Base-by-base conservation (phyloP, 2,329 filamentous ascomycete species). In the Nemania sp. region DNA sequence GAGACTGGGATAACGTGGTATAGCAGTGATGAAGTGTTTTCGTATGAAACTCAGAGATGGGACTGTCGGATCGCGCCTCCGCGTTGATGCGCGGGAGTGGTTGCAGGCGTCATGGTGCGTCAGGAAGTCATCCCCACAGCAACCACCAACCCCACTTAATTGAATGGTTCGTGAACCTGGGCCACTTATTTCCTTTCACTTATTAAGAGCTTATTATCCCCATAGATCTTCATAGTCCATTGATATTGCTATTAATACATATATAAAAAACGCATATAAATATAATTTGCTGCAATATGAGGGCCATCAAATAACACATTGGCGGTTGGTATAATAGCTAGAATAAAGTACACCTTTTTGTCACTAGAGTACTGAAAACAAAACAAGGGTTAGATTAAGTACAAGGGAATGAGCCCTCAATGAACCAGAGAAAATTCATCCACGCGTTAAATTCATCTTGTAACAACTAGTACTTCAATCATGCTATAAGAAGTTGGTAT, bases 121-220 rank as follows among this genome's bases (percentile, higher is more conserved):
- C 47, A 22, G 22, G 52, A 32, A n/a, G 11, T n/a, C 55, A 55
- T 68, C 66, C 45, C 66, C 66, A 68, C 66, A 65, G 66, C 66
- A 68, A 68, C 66, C 53, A 43, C 7, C 7, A 5, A 5, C 18
- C 64, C 60, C 65, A 64, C 60, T 59, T 45, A 41, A 6, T 3
- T 41, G 11, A 15, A 3, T 15, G 35, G 11, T 15, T 41, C 3
- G 3, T 11, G 5, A 41, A 13, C 13, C 7, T 41, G 35, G n/a
- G n/a, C n/a, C n/a, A n/a, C n/a, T n/a, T n/a, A n/a, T n/a, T n/a
- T n/a, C n/a, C n/a, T n/a, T n/a, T n/a, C n/a, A n/a, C n/a, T n/a
- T n/a, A n/a, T n/a, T n/a, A n/a, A n/a, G n/a, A n/a, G n/a, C n/a
- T n/a, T n/a, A n/a, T n/a, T n/a, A n/a, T n/a, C n/a, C n/a, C n/a